Evolutionary conservation across 768 basidiomycete species (phyloP), one percentile per base, ranked within the genome.

Genomic region (Mycena maculata): DNA sequence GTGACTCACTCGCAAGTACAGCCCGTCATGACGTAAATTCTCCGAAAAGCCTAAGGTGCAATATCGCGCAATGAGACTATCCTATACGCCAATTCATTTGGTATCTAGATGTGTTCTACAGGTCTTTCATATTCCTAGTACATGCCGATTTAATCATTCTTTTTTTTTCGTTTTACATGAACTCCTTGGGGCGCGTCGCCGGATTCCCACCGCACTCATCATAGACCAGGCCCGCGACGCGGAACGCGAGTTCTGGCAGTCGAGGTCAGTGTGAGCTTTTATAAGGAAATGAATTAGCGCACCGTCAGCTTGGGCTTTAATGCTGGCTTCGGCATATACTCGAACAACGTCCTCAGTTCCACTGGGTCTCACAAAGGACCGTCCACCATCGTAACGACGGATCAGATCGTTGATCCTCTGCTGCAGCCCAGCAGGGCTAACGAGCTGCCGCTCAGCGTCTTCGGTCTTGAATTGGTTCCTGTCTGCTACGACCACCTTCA

Each of bases 281-380:
- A 60, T 16, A 28, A 41, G 27, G 39, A 49, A 27, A 47, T 15
- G 44, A 25, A 61, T 31, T 45, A 23, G 83, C 91, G 75, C 71
- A 98, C 97, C 93, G 76, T 96, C 95, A 22, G 92, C 94, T 71
- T 92, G 90, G 16, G 86, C 78, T 66, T 86, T 87, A 44, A 88
- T 80, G 49, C 82, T 84, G 1, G 98, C 97, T 77, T 99, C 98
- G 1, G 96, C 98, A 75, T 99, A 99, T 18, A 99, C 96, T 64
- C 98, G 86, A 8, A 99, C 98, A 27, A 97, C 96, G 74, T 99
- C 96, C 78, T 99, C 98, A 25, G 98, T 99, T 11, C 98, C 98
- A 77, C 95, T 97, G 3, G 98, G 98, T 63, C 98, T 80, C 20
- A 99, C 98, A 74, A 99, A 99, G 28, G 94, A 89, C 44, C 98